Evolutionary conservation across 768 basidiomycete species (phyloP), one percentile per base, ranked within the genome.

Genomic region (Xanthoconium stramineum): DNA sequence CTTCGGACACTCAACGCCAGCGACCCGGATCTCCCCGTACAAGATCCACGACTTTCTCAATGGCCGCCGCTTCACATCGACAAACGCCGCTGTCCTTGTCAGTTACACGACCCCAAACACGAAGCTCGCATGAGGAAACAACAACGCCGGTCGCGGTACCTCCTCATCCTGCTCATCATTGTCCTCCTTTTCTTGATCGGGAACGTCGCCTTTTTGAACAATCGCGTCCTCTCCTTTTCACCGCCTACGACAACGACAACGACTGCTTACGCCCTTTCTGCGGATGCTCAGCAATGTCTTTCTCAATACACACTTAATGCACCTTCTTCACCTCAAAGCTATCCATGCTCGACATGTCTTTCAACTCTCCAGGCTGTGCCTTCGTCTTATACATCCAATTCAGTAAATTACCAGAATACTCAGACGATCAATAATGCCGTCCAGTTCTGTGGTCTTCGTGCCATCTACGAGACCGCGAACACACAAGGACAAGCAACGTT

Each of bases 371-470:
- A 72, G 56, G 65, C 66, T 9, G 69, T 80, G 17, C 73, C 80
- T 6, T 67, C 57, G 30, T 64, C 73, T n/a, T 71, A 68, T 43
- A 58, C 63, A 53, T 60, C 69, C 9, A 61, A 14, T 48, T 52
- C 66, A 15, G 66, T 69, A 28, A 71, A 76, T 48, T 46, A 69
- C 19, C 66, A 76, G 57, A 68, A 74, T 32, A 48, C 67, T 19
- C 71, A 74, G 56, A 49, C 58, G 28, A 66, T 75, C 47, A 53
- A 56, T 35, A 72, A 74, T 33, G 75, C 75, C 6, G 50, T 77
- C 1, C 80, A 82, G 58, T 82, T 82, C 57, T 82, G 80, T 55
- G 70, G 79, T 13, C 69, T 81, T 33, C 69, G 76, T 7, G 69
- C 76, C 12, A 61, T 82, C 57, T 80, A 75, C 59, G 75, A 76